Conservation (phyloP, 345 rosid species). For the Nasturtium officinale region DNA sequence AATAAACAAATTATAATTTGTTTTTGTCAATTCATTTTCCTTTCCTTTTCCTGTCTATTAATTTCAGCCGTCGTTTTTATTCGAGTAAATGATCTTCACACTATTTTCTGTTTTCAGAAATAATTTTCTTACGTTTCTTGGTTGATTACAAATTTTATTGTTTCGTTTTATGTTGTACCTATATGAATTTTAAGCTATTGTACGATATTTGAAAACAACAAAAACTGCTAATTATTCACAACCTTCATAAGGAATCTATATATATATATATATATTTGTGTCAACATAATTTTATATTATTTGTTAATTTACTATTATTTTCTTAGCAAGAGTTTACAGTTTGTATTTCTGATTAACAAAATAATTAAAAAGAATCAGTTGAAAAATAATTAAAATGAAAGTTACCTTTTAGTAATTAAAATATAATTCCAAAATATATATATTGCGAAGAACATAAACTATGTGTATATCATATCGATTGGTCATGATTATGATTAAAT, state of each 20-base stretch:
- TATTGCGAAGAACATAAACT: not conserved
- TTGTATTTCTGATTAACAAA: not conserved
- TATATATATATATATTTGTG: too few species aligned
- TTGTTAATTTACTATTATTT: not conserved
- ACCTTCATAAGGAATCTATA: not conserved
- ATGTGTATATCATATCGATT: too few species aligned
- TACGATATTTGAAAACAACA: not conserved
- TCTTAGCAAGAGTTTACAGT: not conserved
- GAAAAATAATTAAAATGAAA: not conserved
- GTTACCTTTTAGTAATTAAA: not conserved
- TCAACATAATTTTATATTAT: not conserved
- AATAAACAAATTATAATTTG: too few species aligned
- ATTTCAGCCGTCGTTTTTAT: not conserved
- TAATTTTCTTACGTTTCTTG: not conserved
- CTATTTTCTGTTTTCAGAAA: too few species aligned
- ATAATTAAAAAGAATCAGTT: not conserved
- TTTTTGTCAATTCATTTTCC: not conserved
- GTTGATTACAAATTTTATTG: not conserved
- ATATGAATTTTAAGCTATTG: not conserved
- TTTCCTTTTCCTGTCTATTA: not conserved
- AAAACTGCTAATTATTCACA: not conserved
- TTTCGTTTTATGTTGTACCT: not conserved
- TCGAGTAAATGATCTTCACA: not conserved
- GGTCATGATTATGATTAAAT: not conserved
- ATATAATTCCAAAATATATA: not conserved